These are phyloP conservation scores for Scheffersomyces lignosus DNA, from an alignment of 805 yeast genomes.

Conservation along the genomic window DNA sequence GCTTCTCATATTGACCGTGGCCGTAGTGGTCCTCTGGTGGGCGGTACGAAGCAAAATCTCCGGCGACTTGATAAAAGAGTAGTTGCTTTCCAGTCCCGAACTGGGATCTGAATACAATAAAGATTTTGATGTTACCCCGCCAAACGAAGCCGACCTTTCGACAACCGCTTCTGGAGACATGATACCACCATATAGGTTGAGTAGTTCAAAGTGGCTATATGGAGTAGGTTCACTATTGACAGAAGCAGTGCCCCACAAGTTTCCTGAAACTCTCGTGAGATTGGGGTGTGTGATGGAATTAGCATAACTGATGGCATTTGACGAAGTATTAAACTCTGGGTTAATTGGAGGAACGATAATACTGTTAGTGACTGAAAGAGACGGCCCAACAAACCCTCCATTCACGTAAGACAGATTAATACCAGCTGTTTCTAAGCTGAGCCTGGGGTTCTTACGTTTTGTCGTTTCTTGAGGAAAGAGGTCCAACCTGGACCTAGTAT, in stretches of 20 bases:
- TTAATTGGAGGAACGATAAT: neutral
- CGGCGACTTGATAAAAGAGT: neutral
- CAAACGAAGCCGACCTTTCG: too few relatives aligned
- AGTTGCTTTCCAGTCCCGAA: neutral
- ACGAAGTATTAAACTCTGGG: neutral
- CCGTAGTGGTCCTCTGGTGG: too few relatives aligned
- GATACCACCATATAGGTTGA: neutral
- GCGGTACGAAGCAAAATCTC: neutral
- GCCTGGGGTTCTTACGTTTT: neutral
- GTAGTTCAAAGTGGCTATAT: neutral
- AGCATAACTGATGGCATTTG: neutral
- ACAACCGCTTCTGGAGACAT: neutral
- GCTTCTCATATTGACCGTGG: too few relatives aligned
- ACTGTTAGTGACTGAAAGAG: neutral
- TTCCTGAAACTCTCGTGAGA: neutral
- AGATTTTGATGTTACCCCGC: neutral
- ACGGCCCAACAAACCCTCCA: neutral
- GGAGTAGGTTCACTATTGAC: too few relatives aligned
- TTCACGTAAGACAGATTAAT: too few relatives aligned
- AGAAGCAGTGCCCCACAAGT: too few relatives aligned
- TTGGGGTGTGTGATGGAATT: neutral
- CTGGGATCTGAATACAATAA: neutral
- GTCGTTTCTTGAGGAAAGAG: neutral
- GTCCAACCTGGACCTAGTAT: constrained; percentile 4
- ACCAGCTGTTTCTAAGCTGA: neutral